Conservation (phyloP, 345 rosid genomes). For the Sapria himalayana region DNA sequence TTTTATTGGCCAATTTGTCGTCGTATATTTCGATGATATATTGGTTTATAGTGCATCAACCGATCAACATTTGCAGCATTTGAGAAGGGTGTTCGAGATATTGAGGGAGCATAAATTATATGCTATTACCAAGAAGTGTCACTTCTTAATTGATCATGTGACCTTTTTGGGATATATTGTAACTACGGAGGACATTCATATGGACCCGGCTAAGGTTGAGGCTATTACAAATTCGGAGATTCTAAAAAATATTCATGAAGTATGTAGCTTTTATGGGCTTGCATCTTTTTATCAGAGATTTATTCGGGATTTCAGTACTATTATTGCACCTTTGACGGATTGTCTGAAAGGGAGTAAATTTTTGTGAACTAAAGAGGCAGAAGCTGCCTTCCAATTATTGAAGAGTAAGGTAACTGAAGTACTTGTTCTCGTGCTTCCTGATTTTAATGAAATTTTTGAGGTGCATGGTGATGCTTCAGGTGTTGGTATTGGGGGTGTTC, state of each 20-base stretch:
- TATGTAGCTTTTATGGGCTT: constrained; percentile 1
- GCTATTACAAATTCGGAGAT: background rate
- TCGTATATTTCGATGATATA: constrained; percentile 4
- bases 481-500: no score
- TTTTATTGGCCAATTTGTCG: background rate
- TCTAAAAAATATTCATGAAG: background rate
- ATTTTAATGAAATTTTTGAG: no score
- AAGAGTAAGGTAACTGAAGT: no score
- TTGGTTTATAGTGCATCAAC: background rate
- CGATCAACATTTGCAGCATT: background rate
- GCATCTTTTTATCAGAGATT: background rate
- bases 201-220: background rate
- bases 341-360: background rate
- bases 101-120: background rate
- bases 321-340: background rate
- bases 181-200: background rate
- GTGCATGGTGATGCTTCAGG: no score
- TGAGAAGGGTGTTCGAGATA: background rate
- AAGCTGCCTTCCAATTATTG: background rate
- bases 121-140: background rate
- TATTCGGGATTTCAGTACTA: background rate
- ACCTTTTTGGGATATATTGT: background rate
- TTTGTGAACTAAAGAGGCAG: background rate
- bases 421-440: no score
- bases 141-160: background rate